Conservation (phyloP, 805 yeast species). For the Metschnikowia bowlesiae region DNA sequence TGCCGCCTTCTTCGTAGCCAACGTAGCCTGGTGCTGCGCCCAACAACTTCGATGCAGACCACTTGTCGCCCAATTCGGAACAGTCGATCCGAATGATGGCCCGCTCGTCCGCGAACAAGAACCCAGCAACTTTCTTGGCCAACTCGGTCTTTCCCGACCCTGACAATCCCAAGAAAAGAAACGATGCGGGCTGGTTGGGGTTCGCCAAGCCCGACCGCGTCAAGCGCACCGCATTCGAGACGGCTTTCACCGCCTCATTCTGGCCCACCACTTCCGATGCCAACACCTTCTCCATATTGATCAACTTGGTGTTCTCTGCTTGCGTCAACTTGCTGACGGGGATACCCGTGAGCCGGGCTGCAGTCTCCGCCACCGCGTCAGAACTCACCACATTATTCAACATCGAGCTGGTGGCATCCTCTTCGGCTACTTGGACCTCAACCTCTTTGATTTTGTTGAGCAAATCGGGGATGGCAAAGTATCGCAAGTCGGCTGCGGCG, state of each 20-base stretch:
- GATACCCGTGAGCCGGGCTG: slow-evolving; percentile 93
- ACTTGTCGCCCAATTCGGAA: slow-evolving; percentile 91
- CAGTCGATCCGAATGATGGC: slow-evolving; percentile 98
- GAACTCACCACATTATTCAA: slow-evolving; percentile 83
- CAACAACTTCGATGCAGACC: slow-evolving; percentile 88
- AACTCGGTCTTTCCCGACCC: slow-evolving; percentile 99
- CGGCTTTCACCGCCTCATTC: slow-evolving; percentile 92
- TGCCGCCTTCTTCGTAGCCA: slow-evolving; percentile 97
- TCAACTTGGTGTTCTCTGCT: slow-evolving; percentile 90
- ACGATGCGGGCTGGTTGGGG: slow-evolving; percentile 95
- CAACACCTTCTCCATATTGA: slow-evolving; percentile 88
- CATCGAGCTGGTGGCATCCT: slow-evolving; percentile 62
- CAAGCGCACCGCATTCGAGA: slow-evolving; percentile 89
- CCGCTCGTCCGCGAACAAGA: slow-evolving; percentile 91
- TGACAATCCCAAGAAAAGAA: slow-evolving; percentile 88
- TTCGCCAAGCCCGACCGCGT: slow-evolving; percentile 93
- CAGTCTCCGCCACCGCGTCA: slow-evolving; percentile 93
- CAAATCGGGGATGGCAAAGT: slow-evolving; percentile 95
- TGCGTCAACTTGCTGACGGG: slow-evolving; percentile 93
- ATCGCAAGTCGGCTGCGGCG: slow-evolving; percentile 91
- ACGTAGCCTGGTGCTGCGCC: slow-evolving; percentile 97
- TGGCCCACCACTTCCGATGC: slow-evolving; percentile 89
- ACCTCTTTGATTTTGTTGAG: slow-evolving; percentile 68
- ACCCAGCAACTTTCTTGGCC: slow-evolving; percentile 95
- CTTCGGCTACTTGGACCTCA: slow-evolving; percentile 75